Conservation (phyloP, 2,329 filamentous ascomycete genomes). For the Drechslerella coelobrocha region DNA sequence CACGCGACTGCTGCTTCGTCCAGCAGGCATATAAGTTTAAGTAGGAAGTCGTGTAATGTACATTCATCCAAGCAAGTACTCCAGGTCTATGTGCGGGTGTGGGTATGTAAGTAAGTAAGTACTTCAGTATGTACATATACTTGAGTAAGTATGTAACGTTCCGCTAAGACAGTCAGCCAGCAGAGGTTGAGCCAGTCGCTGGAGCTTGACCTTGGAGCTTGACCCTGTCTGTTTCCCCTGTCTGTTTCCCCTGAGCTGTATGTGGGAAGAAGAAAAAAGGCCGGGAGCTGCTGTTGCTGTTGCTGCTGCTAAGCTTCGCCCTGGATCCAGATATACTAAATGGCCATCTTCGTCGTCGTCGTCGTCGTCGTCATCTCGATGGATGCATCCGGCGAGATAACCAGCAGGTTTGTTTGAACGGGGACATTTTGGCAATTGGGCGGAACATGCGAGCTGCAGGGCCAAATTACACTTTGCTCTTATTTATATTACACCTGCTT, state of each 20-base stretch:
- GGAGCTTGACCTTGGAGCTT: background rate
- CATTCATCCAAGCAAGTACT: background rate
- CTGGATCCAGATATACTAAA: too few relatives aligned
- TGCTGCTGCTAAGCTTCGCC: background rate
- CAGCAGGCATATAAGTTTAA: background rate
- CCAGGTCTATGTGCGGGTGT: background rate
- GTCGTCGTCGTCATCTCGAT: background rate
- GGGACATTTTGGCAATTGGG: too few relatives aligned
- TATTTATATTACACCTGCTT: too few relatives aligned
- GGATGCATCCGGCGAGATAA: background rate
- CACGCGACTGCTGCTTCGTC: background rate
- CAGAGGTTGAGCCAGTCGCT: background rate
- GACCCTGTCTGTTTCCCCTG: too few relatives aligned
- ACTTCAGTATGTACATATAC: background rate
- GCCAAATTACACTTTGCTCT: too few relatives aligned
- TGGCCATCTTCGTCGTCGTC: too few relatives aligned
- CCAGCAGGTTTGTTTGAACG: background rate
- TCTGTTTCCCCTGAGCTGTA: background rate
- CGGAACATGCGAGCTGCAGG: too few relatives aligned
- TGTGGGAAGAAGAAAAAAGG: background rate
- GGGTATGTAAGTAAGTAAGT: background rate
- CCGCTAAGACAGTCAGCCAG: background rate
- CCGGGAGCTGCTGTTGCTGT: background rate
- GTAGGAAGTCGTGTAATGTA: too few relatives aligned
- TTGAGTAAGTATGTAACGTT: background rate